Evolutionary conservation across 306 rosid genomes (phyloP), one percentile per base, ranked within the genome.

Genomic region (Begonia masoniana): DNA sequence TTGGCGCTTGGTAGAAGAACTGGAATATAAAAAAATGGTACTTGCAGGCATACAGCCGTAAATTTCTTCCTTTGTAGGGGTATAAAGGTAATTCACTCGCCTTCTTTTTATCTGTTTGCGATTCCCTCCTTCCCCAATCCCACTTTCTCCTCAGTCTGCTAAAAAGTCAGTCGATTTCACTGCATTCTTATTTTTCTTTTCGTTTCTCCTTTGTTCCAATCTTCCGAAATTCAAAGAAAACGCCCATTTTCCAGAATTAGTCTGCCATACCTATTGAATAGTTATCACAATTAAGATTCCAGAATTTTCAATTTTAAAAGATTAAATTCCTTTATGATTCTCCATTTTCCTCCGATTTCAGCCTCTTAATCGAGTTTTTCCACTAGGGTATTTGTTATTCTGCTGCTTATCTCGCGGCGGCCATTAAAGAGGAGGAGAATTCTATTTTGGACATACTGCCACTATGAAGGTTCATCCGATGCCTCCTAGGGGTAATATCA

Each of bases 381-480:
- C 43, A 43, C 51, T 42, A 21, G 41, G 52, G 68, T 55, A 47
- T 64, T 73, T 67, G 46, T 53, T 13, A 5, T 72, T 17, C 45
- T 35, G 13, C 26, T 41, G 36, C 63, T 66, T 51, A 57, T 73
- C 46, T 60, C 56, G 12, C 2, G 51, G 26, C 35, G 3, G 39
- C 72, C 47, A 24, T 56, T 53, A 39, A 24, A 5, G 21, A 10
- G 16, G 3, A 16, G 15, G 24, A 10, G 47, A 60, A 35, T 9
- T 31, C 39, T 31, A 21, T 21, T 21, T 21, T 21, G 4, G 26
- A 48, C 16, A 41, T 47, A 59, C 61, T 13, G 11, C 13, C 15
- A 68, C 61, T 65, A 91, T 78, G 95, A 91, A 89, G 91, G 80
- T 85, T 51, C 96, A 81, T 52, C 94, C 97, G 15, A 66, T 75